Percentiles rank a stretch among this genome's conserved stretches.
Conservation (phyloP, 257 asterid species). For the Nemophila menziesii region DNA sequence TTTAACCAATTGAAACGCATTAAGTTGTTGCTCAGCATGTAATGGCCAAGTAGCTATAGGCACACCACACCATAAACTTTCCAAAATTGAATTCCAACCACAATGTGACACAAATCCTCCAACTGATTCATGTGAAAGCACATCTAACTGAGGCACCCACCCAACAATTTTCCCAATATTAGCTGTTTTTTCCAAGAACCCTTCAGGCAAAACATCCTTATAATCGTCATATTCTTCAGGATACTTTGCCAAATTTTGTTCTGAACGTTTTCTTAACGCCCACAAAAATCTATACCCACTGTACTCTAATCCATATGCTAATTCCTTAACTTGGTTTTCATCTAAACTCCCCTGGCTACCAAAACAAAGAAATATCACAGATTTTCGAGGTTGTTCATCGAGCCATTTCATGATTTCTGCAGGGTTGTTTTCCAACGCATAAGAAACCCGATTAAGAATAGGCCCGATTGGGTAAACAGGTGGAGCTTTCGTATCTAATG, state of each 20-base stretch:
- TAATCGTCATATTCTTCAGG: constrained; percentile 29
- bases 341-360: constrained; percentile 49
- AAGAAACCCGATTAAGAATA: constrained; percentile 26
- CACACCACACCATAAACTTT: constrained; percentile 17
- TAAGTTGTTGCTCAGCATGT: constrained; percentile 12
- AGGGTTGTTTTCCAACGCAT: background rate
- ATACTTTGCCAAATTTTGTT: constrained; percentile 8
- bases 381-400: constrained; percentile 21
- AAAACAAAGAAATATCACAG: constrained; percentile 41
- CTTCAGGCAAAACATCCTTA: constrained; percentile 12
- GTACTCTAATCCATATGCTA: constrained; percentile 36
- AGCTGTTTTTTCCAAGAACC: constrained; percentile 6
- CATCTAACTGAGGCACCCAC: constrained; percentile 13
- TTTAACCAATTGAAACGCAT: constrained; percentile 14
- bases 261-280: constrained; percentile 22
- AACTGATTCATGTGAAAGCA: constrained; percentile 9
- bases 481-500: constrained; percentile 8
- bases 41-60: constrained; percentile 20
- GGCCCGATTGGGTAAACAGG: constrained; percentile 40
- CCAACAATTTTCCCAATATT: constrained; percentile 10
- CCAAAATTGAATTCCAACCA: constrained; percentile 19
- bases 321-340: constrained; percentile 22
- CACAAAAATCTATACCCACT: constrained; percentile 39
- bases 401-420: constrained; percentile 28
- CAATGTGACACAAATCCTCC: constrained; percentile 19